Evolutionary conservation across 306 rosid species (phyloP).

Genomic region (Ziziphus jujuba): DNA sequence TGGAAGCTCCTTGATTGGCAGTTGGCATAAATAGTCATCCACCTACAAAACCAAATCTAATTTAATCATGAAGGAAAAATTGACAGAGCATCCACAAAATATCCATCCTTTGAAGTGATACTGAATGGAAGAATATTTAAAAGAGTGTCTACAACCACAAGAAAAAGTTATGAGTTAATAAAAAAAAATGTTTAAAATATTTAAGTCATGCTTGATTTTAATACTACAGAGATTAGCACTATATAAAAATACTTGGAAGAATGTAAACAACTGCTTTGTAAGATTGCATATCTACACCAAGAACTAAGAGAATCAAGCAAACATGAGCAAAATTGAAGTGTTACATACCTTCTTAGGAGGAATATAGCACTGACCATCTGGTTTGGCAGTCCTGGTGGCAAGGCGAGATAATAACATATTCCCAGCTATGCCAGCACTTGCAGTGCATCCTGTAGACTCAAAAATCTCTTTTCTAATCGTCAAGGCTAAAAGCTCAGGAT

Average conservation of each 20-base stretch:
- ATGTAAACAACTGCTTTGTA: no score
- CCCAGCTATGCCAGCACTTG: constrained; percentile 83
- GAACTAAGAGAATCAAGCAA: no score
- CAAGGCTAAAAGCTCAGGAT: constrained; percentile 69
- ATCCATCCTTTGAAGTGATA: background rate
- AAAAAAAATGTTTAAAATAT: background rate
- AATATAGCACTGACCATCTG: constrained; percentile 85
- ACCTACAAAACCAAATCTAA: constrained; percentile 49
- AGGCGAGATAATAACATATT: constrained; percentile 96
- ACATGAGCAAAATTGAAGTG: no score
- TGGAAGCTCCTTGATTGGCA: constrained; percentile 82
- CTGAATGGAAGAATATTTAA: background rate
- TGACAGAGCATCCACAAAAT: constrained; percentile 19
- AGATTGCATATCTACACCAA: no score
- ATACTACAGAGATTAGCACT: no score
- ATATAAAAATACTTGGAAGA: no score
- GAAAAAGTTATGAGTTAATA: background rate
- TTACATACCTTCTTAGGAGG: constrained; percentile 61
- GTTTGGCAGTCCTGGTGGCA: constrained; percentile 95
- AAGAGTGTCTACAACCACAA: background rate
- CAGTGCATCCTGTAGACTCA: constrained; percentile 79
- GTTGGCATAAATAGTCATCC: constrained; percentile 64
- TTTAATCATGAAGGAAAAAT: constrained; percentile 18
- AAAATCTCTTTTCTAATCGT: constrained; percentile 71
- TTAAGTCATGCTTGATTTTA: constrained; percentile 9